Evolutionary conservation across 805 yeast genomes (phyloP).

Genomic region (Starmerella kuoi): DNA sequence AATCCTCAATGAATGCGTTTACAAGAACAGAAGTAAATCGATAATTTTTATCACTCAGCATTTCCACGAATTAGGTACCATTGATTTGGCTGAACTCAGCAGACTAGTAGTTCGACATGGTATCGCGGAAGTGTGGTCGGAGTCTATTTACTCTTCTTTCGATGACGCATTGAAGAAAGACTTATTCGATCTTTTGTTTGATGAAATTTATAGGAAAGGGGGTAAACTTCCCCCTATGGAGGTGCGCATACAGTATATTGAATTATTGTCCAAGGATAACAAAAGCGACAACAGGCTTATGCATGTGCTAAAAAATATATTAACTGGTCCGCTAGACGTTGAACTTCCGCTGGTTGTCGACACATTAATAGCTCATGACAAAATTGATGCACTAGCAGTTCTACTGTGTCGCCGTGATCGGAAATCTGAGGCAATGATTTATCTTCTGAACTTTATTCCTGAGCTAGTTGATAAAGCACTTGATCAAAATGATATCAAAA

Average conservation of each 20-base stretch:
- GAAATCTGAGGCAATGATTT: conserved; percentile 26
- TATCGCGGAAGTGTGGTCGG: conserved; percentile 6
- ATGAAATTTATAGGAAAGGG: conserved; percentile 1
- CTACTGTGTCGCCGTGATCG: conserved; percentile 22
- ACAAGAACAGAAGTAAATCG: background rate
- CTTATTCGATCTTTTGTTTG: conserved; percentile 8
- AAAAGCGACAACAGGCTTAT: conserved; percentile 13
- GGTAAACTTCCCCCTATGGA: conserved; percentile 9
- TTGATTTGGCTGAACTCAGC: conserved; percentile 6
- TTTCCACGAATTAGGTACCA: conserved; percentile 1
- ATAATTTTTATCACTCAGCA: background rate
- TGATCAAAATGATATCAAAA: too few species aligned
- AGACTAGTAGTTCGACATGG: conserved; percentile 1
- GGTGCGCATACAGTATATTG: conserved; percentile 12
- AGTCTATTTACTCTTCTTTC: background rate
- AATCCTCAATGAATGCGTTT: conserved; percentile 1
- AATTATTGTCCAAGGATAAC: background rate
- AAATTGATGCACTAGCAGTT: conserved; percentile 24
- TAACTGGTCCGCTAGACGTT: conserved; percentile 26
- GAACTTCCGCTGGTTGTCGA: conserved; percentile 26
- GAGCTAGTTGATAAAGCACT: conserved; percentile 6
- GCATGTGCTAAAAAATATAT: conserved; percentile 16
- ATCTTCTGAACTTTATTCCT: conserved; percentile 23
- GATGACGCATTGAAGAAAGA: background rate
- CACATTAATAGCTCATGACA: conserved; percentile 19